Evolutionary conservation across 108 stramenopile genomes (phyloP).

Genomic region (Ochromonas danica): DNA sequence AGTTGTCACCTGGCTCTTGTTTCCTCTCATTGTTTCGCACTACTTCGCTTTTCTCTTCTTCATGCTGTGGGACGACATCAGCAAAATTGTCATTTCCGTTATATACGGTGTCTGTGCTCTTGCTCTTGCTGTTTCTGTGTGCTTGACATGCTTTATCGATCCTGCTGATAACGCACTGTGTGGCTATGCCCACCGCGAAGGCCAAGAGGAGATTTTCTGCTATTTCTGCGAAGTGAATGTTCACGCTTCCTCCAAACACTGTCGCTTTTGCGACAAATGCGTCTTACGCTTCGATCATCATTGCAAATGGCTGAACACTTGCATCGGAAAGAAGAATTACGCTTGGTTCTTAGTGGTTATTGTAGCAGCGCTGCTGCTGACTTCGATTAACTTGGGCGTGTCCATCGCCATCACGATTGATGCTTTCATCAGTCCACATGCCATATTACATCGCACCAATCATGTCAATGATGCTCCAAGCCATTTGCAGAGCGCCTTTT

Average conservation of each 20-base stretch:
- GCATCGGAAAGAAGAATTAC: conserved; percentile 62
- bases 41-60: conserved; percentile 13
- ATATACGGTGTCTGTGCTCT: background rate
- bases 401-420: conserved; percentile 48
- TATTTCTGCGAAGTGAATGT: background rate
- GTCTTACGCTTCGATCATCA: conserved; percentile 88
- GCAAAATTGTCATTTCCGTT: background rate
- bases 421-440: conserved; percentile 41
- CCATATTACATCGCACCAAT: conserved; percentile 18
- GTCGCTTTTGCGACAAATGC: conserved; percentile 91
- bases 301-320: conserved; percentile 88
- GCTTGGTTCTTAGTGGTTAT: conserved; percentile 67
- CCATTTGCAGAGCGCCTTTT: conserved; percentile 52
- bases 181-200: background rate
- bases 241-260: conserved; percentile 74
- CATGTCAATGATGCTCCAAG: conserved; percentile 36
- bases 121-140: background rate
- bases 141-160: background rate
- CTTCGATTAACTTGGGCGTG: conserved; percentile 45
- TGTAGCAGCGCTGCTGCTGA: conserved; percentile 55
- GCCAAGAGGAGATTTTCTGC: background rate
- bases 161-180: background rate
- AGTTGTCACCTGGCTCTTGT: background rate
- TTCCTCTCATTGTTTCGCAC: background rate
- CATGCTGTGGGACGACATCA: background rate